phyloP scores from a whole-genome alignment of 257 asterid species.

The Primulina eburnea region DNA sequence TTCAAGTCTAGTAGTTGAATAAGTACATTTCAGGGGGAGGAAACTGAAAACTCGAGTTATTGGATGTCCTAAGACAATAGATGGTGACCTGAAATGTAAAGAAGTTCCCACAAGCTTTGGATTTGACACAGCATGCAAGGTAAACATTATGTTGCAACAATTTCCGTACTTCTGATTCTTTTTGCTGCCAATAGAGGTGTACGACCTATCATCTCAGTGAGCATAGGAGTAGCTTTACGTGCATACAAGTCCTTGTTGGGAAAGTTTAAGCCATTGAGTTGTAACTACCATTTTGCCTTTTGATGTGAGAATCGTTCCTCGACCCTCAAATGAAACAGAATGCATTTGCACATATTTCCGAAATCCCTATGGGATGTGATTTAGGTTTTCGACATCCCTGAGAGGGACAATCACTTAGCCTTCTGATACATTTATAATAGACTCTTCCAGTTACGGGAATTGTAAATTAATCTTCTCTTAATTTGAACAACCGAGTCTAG shows the following conservation, averaged over 20 bases:
- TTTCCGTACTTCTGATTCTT: background rate
- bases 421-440: background rate
- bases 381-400: background rate
- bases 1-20: background rate
- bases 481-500: background rate
- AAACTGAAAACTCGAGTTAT: constrained; percentile 86
- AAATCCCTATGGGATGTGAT: background rate
- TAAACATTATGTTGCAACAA: constrained; percentile 21
- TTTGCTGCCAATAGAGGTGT: background rate
- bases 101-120: constrained; percentile 98
- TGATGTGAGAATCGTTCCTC: background rate
- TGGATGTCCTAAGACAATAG: constrained; percentile 99
- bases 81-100: constrained; percentile 90
- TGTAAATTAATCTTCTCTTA: background rate
- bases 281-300: background rate
- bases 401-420: background rate
- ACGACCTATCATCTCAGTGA: background rate
- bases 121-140: constrained; percentile 99
- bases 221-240: background rate
- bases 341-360: background rate
- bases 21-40: constrained; percentile 58
- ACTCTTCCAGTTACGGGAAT: background rate
- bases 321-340: background rate
- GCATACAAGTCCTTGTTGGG: background rate
- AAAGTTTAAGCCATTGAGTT: background rate